phyloP scores from a whole-genome alignment of 2,329 filamentous ascomycete genomes.

The Sclerotiophoma versabilis region DNA sequence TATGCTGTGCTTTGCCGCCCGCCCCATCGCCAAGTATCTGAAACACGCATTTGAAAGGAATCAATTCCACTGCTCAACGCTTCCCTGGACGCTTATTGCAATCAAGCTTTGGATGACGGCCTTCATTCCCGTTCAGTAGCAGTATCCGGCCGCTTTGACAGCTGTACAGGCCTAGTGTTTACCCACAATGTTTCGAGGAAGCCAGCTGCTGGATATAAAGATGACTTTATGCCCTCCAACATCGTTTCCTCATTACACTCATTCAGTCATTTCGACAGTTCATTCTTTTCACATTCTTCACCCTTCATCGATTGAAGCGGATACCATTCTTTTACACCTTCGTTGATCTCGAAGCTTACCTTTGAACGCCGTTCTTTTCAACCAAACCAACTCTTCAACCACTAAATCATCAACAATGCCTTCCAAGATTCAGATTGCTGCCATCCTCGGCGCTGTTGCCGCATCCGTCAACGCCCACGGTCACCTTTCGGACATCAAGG shows the following conservation, averaged over 20 bases:
- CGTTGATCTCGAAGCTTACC: constrained; percentile 38
- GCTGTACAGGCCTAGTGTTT: constrained; percentile 12
- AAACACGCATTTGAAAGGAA: constrained; percentile 21
- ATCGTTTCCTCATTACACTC: constrained; percentile 24
- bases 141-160: constrained; percentile 17
- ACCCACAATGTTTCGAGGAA: constrained; percentile 12
- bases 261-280: constrained; percentile 32
- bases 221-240: constrained; percentile 1
- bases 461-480: constrained; percentile 56
- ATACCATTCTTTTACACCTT: constrained; percentile 32
- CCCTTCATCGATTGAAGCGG: constrained; percentile 40
- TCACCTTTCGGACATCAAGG: constrained; percentile 51
- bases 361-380: constrained; percentile 18
- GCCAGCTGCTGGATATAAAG: constrained; percentile 24
- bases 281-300: constrained; percentile 34
- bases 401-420: constrained; percentile 32
- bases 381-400: constrained; percentile 7
- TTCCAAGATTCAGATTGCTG: constrained; percentile 40
- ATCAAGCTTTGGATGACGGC: constrained; percentile 22
- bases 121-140: constrained; percentile 16
- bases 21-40: constrained; percentile 13
- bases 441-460: constrained; percentile 43
- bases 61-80: constrained; percentile 1
- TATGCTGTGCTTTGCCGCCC: constrained; percentile 14
- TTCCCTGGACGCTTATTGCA: constrained; percentile 11